A percentile compares a stretch with the other conserved stretches of the same genome.
phyloP scores from a whole-genome alignment of 352 stramenopile species.

The Globisporangium rhizosaccharum region DNA sequence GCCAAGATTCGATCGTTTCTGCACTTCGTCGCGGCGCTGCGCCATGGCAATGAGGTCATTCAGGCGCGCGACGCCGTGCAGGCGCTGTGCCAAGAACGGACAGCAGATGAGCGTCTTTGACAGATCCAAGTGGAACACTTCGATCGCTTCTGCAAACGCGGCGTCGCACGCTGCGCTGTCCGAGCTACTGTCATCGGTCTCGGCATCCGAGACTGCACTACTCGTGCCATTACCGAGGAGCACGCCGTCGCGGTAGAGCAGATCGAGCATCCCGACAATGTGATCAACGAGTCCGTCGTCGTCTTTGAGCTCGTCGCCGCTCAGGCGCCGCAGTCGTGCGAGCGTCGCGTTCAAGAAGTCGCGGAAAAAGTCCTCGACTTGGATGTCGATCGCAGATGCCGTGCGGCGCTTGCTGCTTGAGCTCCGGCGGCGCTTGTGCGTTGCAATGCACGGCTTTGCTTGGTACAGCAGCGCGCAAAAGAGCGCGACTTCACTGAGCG shows the following conservation, averaged over 20 bases:
- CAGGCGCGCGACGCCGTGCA: constrained; percentile 65
- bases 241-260: constrained; percentile 60
- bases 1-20: constrained; percentile 60
- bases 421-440: constrained; percentile 51
- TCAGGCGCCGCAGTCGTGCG: constrained; percentile 60
- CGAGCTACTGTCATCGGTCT: constrained; percentile 17
- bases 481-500: constrained; percentile 55
- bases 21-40: constrained; percentile 50
- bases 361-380: constrained; percentile 75
- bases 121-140: constrained; percentile 81
- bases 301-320: constrained; percentile 68
- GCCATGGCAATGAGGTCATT: constrained; percentile 78
- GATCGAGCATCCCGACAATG: constrained; percentile 59
- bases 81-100: constrained; percentile 66
- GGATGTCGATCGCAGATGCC: constrained; percentile 17
- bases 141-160: constrained; percentile 67
- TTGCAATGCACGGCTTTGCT: constrained; percentile 66
- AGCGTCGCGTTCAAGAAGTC: constrained; percentile 75
- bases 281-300: constrained; percentile 76
- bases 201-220: constrained; percentile 7
- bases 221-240: constrained; percentile 31
- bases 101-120: constrained; percentile 86
- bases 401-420: constrained; percentile 22
- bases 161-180: constrained; percentile 23
- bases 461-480: constrained; percentile 65